phyloP scores from a whole-genome alignment of 352 stramenopile species.

The Phytophthora palmivora region DNA sequence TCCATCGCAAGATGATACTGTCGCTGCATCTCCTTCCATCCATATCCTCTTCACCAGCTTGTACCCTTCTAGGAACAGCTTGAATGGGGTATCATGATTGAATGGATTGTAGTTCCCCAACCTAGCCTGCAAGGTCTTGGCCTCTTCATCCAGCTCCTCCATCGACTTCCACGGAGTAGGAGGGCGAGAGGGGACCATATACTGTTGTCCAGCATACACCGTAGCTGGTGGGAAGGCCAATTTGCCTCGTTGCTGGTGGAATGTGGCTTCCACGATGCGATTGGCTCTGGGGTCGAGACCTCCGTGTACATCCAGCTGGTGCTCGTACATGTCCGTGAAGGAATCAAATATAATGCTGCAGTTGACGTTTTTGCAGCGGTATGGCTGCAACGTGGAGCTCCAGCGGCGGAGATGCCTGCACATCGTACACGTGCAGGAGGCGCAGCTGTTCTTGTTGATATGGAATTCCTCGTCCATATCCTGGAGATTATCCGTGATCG shows the following conservation, averaged over 20 bases:
- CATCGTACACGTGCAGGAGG: slow-evolving; percentile 12
- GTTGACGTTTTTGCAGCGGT: slow-evolving; percentile 16
- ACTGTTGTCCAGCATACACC: slow-evolving; percentile 63
- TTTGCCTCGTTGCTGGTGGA: slow-evolving; percentile 39
- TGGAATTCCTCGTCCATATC: slow-evolving; percentile 35
- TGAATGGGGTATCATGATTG: slow-evolving; percentile 18
- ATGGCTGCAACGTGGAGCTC: slow-evolving; percentile 21
- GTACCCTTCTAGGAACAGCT: slow-evolving; percentile 52
- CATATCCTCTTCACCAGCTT: slow-evolving; percentile 46
- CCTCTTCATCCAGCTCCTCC: slow-evolving; percentile 50
- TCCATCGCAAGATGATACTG: slow-evolving; percentile 68
- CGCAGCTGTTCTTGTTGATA: slow-evolving; percentile 22
- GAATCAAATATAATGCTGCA: slow-evolving; percentile 46
- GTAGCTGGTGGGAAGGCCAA: slow-evolving; percentile 51
- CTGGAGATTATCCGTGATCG: slow-evolving; percentile 14
- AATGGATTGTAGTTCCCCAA: slow-evolving; percentile 24
- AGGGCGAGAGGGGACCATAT: slow-evolving; percentile 33
- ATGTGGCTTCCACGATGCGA: slow-evolving; percentile 51
- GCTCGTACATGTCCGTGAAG: slow-evolving; percentile 56
- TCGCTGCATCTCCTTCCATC: slow-evolving; percentile 45
- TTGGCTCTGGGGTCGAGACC: slow-evolving; percentile 38
- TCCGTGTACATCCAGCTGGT: slow-evolving; percentile 64
- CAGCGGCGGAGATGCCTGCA: slow-evolving; percentile 24
- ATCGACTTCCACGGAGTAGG: slow-evolving; percentile 57
- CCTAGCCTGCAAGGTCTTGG: slow-evolving; percentile 29